phyloP scores from a whole-genome alignment of 768 basidiomycete genomes.

The Mycena amicta region DNA sequence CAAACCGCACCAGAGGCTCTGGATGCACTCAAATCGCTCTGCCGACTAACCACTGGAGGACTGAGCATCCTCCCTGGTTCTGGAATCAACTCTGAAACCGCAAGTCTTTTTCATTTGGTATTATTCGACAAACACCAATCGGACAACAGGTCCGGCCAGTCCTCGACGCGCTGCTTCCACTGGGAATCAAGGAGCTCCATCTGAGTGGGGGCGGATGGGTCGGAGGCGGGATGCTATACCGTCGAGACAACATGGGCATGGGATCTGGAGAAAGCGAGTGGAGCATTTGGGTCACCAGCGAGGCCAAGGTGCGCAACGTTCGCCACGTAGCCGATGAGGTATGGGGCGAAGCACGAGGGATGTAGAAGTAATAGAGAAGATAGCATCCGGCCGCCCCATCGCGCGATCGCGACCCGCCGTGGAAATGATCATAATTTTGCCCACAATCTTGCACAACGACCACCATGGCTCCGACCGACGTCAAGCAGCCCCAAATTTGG shows the following conservation, averaged over 20 bases:
- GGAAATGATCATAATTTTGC: neutral
- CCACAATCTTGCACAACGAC: neutral
- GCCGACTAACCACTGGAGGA: conserved; percentile 41
- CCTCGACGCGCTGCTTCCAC: conserved; percentile 51
- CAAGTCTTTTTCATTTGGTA: too few relatives aligned
- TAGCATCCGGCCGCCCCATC: too few relatives aligned
- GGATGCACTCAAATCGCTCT: conserved; percentile 41
- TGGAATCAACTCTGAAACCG: conserved; percentile 64
- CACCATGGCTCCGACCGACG: neutral
- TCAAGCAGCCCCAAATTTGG: conserved; percentile 46
- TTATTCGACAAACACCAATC: too few relatives aligned
- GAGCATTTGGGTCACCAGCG: conserved; percentile 68
- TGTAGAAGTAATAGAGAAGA: too few relatives aligned
- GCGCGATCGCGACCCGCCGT: neutral
- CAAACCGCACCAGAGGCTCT: conserved; percentile 45
- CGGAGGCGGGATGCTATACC: conserved; percentile 52
- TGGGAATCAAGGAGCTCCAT: conserved; percentile 70
- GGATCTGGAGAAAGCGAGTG: conserved; percentile 61
- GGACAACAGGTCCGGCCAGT: conserved; percentile 32
- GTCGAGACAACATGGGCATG: conserved; percentile 69
- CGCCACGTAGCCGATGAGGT: conserved; percentile 51
- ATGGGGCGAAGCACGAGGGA: too few relatives aligned
- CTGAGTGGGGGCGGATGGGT: conserved; percentile 73
- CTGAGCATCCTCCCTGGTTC: conserved; percentile 72
- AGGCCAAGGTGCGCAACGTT: conserved; percentile 52